Percentiles rank a stretch among this genome's conserved stretches.
Evolutionary conservation across 140 eudicot genomes (phyloP).

Genomic region (Anethum foeniculum): DNA sequence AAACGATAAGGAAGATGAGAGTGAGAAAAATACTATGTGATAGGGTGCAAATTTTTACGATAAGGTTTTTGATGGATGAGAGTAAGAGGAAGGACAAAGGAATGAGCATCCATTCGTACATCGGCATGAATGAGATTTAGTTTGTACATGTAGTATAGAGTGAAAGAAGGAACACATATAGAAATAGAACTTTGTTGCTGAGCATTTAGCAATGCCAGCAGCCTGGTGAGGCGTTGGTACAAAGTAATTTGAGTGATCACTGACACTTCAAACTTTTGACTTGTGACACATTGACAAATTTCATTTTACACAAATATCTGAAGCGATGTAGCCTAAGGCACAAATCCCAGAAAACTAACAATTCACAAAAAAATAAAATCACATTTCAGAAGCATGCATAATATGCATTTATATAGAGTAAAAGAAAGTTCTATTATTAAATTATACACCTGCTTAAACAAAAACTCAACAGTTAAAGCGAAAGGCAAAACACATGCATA

Average conservation of each 20-base stretch:
- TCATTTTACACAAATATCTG: neutral
- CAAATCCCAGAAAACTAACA: constrained; percentile 1
- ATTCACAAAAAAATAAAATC: neutral
- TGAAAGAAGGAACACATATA: neutral
- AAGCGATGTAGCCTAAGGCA: neutral
- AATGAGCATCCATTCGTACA: neutral
- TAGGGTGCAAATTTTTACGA: neutral
- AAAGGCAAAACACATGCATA: neutral
- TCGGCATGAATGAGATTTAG: neutral
- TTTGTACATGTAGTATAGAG: neutral
- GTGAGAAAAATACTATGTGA: neutral
- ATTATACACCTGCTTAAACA: neutral
- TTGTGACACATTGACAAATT: neutral
- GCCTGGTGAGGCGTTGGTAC: neutral
- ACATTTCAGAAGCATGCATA: neutral
- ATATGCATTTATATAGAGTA: neutral
- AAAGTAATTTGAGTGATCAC: neutral
- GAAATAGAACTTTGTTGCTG: neutral
- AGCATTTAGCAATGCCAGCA: constrained; percentile 2
- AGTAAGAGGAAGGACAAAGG: neutral
- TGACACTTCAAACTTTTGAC: neutral
- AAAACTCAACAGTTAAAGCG: neutral
- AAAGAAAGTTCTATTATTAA: neutral
- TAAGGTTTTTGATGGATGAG: neutral
- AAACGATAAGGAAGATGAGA: neutral